Evolutionary conservation across 805 yeast species (phyloP), one percentile per base, ranked within the genome.

Genomic region (Allodekkera sacchari): DNA sequence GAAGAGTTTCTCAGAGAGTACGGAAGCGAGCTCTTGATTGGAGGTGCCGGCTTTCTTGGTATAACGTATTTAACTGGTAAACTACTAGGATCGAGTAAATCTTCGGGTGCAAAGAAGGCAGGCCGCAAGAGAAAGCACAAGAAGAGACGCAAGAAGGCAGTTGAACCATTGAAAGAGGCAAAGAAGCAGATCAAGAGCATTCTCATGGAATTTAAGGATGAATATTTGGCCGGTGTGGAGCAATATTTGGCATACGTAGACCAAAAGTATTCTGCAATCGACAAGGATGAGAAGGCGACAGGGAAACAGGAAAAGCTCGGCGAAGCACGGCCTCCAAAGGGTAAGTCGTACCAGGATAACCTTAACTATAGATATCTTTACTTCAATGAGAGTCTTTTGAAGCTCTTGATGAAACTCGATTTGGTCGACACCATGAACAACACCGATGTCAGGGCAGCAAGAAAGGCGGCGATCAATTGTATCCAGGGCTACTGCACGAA

Each of bases 381-480:
- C 49, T 74, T 63, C 50, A 79, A 76, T 44, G 94, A 82, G 52
- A 68, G 69, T 65, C 55, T 82, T 26, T 59, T 82, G 51, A 79
- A 80, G 48, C 64, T 77, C 39, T 53, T 81, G 42, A 66, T 82
- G 64, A 71, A 66, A 38, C 59, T 83, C 33, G 94, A 83, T 45
- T 76, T 71, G 3, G 62, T 83, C 22, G 55, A 54, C 5, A 61
- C 60, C 7, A 64, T 63, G 18, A 63, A 58, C 7, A 70, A 70
- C 29, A 68, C 58, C 1, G 57, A 61, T 1, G 57, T 82, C 41
- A 71, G 83, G 41, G 60, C 61, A 16, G 64, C 64, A 47, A 65
- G 94, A 42, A 80, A 74, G 48, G 64, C 61, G 31, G 66, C 69
- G 7, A 75, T 83, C 42, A 74, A 68, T 43, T 55, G 62, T 28